These are phyloP conservation scores for Phellopilus nigrolimitatus DNA, from an alignment of 1,284 basidiomycete species.

Conservation along the genomic window DNA sequence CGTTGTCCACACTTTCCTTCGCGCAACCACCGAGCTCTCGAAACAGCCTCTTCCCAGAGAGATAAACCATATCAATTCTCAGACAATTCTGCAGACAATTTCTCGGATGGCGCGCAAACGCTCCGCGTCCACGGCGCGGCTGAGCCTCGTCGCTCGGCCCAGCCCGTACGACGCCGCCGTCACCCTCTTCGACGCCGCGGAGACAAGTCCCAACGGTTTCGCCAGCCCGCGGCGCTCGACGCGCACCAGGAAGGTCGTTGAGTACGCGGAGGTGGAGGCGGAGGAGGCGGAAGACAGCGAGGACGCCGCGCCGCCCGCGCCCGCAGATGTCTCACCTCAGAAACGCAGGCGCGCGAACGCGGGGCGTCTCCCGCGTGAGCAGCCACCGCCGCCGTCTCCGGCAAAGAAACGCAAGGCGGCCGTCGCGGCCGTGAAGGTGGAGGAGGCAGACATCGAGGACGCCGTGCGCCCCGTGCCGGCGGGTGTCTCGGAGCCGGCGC, in stretches of 20 bases:
- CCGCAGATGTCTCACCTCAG: neutral
- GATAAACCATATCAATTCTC: no score
- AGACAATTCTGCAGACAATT: no score
- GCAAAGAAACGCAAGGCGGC: no score
- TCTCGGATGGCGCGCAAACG: conserved; percentile 10
- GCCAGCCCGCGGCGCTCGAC: conserved; percentile 11
- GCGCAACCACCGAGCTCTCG: no score
- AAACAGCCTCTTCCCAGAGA: no score
- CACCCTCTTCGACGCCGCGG: conserved; percentile 13
- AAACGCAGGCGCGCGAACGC: neutral
- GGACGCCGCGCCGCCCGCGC: neutral
- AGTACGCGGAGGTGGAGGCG: neutral
- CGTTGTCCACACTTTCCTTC: no score
- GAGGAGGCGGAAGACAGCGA: conserved; percentile 7
- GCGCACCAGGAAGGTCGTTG: conserved; percentile 2
- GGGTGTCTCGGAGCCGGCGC: neutral
- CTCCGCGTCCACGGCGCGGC: conserved; percentile 4
- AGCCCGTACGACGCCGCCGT: conserved; percentile 14
- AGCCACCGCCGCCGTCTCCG: neutral
- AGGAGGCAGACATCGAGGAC: neutral
- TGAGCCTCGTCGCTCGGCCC: conserved; percentile 11
- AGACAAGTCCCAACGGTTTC: neutral
- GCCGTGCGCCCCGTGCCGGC: neutral
- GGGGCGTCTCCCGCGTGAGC: neutral
- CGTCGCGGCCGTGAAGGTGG: neutral